Base-by-base conservation (phyloP, 169 alveolate genomes). In the Theileria annulata region DNA sequence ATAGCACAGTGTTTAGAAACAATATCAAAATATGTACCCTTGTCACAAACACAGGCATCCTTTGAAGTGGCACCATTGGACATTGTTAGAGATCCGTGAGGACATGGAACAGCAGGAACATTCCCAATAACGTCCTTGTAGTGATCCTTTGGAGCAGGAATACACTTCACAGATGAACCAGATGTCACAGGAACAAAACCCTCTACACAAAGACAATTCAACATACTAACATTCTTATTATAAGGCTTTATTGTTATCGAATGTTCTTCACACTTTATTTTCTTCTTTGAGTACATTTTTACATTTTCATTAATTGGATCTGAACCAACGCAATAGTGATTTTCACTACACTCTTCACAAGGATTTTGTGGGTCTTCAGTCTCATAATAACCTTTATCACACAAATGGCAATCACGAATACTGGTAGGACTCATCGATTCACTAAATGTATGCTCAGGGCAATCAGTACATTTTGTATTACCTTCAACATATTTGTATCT, bases 251-350 rank as follows among this genome's bases (percentile, higher is more conserved):
- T 35, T 1, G 95, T 93, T 35, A 59, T 77, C 6, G 95, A 80
- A 60, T 91, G 19, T 19, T 54, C 84, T 25, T 92, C 92, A 59
- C 96, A 93, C 59, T 71, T 59, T 28, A 78, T 69, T 59, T 88
- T 91, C 54, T 87, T 88, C 13, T 93, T 93, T 19, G 75, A 76
- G 80, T 87, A 77, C 58, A 63, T 82, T 21, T 33, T 33, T 58
- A 88, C 51, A 30, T 69, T 85, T 13, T 78, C 64, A n/a, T 71
- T 77, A n/a, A 75, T 47, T 19, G 93, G 81, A 21, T 66, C 87
- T 4, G 91, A 87, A 4, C 96, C 96, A 12, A 93, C 95, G 67
- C 96, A 93, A 60, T 88, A 88, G 77, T 88, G 94, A 66, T 91
- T 70, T 13, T 79, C 69, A 3, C 91, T 87, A 51, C 96, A 93